A percentile compares a stretch with the other conserved stretches of the same genome.
Conservation (phyloP, 306 rosid species). For the Prunus campanulata region DNA sequence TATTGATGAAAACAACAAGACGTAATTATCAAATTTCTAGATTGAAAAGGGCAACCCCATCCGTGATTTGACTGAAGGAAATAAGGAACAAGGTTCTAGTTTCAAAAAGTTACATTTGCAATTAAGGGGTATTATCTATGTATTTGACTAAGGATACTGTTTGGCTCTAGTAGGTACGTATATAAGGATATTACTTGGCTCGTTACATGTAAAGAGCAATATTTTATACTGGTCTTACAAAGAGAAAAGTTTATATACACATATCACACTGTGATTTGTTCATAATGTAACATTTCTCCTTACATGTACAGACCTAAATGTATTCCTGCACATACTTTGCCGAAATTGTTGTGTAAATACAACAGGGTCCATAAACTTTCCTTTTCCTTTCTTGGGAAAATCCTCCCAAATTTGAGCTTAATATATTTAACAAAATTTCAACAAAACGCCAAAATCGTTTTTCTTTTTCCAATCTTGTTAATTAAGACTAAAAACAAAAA, state of each 20-base stretch:
- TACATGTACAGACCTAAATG: too few species aligned
- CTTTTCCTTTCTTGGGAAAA: background rate
- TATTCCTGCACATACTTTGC: too few species aligned
- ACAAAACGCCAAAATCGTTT: too few species aligned
- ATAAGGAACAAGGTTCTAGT: background rate
- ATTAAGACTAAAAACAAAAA: too few species aligned
- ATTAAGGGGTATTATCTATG: background rate
- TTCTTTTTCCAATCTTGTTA: too few species aligned
- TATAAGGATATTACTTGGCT: too few species aligned
- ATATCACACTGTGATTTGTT: too few species aligned
- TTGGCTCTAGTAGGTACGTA: too few species aligned
- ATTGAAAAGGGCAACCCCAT: background rate
- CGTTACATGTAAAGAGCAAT: too few species aligned
- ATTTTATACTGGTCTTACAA: rapidly evolving
- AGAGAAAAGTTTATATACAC: too few species aligned
- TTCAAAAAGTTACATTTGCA: background rate
- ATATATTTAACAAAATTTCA: background rate
- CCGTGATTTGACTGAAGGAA: background rate
- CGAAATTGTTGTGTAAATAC: background rate
- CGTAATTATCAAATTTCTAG: background rate
- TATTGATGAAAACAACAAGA: slow-evolving; percentile 4
- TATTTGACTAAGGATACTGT: background rate
- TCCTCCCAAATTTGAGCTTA: background rate
- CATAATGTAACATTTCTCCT: too few species aligned
- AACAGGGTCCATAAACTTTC: background rate